These are phyloP conservation scores for Tolypocladium endophyticum DNA, from an alignment of 2,329 filamentous ascomycete genomes.

Conservation along the genomic window DNA sequence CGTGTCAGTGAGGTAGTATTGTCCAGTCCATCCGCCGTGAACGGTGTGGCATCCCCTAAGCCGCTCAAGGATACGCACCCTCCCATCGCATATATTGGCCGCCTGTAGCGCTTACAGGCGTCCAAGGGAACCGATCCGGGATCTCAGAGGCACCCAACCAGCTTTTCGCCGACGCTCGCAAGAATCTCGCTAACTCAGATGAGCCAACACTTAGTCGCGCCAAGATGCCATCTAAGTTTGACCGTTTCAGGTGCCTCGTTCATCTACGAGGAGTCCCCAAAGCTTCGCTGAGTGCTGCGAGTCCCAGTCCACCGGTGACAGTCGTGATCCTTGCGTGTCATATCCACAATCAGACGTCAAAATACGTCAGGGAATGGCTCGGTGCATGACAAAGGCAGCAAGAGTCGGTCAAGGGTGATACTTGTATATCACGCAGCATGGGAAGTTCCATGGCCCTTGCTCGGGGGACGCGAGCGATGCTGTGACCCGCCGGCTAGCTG, in stretches of 20 bases:
- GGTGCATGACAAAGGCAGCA: no score
- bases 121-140: not conserved
- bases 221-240: not conserved
- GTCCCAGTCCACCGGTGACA: not conserved
- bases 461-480: no score
- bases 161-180: not conserved
- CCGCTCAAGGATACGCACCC: not conserved
- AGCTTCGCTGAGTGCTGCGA: no score
- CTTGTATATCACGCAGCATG: no score
- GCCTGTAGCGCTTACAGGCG: not conserved
- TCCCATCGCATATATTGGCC: not conserved
- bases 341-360: not conserved
- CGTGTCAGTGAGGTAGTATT: not conserved
- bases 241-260: not conserved
- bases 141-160: not conserved
- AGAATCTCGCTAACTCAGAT: not conserved
- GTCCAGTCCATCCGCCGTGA: not conserved
- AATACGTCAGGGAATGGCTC: not conserved
- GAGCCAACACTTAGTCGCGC: not conserved
- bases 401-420: no score
- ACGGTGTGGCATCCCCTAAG: not conserved
- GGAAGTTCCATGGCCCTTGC: no score
- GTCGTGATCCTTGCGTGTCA: not conserved
- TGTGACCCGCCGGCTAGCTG: no score
- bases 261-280: not conserved